Evolutionary conservation across 2,329 filamentous ascomycete genomes (phyloP).

Genomic region (Diaporthe helianthi): DNA sequence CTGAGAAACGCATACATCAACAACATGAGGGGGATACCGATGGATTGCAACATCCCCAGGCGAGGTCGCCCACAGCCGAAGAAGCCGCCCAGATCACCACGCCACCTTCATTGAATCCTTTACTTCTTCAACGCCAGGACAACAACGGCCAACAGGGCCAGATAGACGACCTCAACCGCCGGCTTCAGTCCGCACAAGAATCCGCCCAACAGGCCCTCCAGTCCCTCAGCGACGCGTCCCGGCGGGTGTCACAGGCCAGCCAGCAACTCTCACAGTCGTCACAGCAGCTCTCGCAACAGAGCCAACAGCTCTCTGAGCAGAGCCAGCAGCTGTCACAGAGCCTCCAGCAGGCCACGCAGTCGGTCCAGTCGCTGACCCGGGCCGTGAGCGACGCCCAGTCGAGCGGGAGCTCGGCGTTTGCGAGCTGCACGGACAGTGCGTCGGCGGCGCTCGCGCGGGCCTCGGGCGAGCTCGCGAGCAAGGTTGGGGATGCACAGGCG

Average conservation of each 20-base stretch:
- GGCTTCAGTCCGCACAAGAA: constrained; percentile 38
- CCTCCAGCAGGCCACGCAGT: constrained; percentile 38
- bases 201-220: constrained; percentile 43
- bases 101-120: constrained; percentile 33
- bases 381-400: constrained; percentile 42
- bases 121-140: constrained; percentile 37
- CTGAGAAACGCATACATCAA: background rate
- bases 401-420: constrained; percentile 39
- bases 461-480: constrained; percentile 39
- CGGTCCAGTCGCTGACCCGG: constrained; percentile 37
- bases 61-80: constrained; percentile 18
- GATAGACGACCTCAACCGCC: constrained; percentile 37
- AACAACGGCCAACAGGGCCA: constrained; percentile 35
- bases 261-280: constrained; percentile 43
- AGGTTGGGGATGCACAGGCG: constrained; percentile 42
- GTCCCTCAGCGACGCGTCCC: constrained; percentile 41
- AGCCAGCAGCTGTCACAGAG: constrained; percentile 27
- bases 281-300: constrained; percentile 42
- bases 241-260: constrained; percentile 43
- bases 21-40: background rate
- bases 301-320: constrained; percentile 39
- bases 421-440: constrained; percentile 41
- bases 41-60: constrained; percentile 2
- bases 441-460: constrained; percentile 41
- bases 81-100: constrained; percentile 39